Conservation (phyloP, 768 basidiomycete genomes). For the Mycena metata region DNA sequence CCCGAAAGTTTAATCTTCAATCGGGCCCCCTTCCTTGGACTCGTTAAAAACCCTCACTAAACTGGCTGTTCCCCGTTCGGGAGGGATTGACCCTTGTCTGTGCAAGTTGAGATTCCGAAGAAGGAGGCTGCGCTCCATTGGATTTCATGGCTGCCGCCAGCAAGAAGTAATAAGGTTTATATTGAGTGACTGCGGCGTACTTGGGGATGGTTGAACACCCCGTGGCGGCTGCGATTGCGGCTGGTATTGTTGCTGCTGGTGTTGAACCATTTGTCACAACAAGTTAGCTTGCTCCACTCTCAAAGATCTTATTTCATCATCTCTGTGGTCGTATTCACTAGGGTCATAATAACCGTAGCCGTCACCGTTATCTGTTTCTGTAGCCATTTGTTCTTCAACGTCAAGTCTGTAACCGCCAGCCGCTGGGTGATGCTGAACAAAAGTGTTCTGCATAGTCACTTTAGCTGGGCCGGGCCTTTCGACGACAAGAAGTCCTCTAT, state of each 20-base stretch:
- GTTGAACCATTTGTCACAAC: background rate
- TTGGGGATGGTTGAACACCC: constrained; percentile 20
- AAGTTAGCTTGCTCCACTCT: background rate
- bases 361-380: background rate
- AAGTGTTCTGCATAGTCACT: too few relatives aligned
- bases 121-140: background rate
- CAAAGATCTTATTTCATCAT: constrained; percentile 1
- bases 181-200: too few relatives aligned
- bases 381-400: background rate
- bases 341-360: constrained; percentile 5
- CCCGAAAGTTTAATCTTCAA: too few relatives aligned
- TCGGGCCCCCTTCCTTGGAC: background rate
- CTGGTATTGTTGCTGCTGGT: background rate
- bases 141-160: too few relatives aligned
- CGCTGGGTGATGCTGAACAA: too few relatives aligned
- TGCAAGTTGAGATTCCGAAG: background rate
- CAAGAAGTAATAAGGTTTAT: background rate
- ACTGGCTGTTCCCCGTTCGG: constrained; percentile 3
- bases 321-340: constrained; percentile 5
- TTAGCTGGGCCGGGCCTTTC: background rate
- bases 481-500: background rate
- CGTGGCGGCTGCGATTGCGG: too few relatives aligned
- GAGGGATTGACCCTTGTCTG: background rate
- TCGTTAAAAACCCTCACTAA: background rate
- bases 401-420: background rate